Base-by-base conservation (phyloP, 2,329 filamentous ascomycete species). In the Colletotrichum tropicicola region DNA sequence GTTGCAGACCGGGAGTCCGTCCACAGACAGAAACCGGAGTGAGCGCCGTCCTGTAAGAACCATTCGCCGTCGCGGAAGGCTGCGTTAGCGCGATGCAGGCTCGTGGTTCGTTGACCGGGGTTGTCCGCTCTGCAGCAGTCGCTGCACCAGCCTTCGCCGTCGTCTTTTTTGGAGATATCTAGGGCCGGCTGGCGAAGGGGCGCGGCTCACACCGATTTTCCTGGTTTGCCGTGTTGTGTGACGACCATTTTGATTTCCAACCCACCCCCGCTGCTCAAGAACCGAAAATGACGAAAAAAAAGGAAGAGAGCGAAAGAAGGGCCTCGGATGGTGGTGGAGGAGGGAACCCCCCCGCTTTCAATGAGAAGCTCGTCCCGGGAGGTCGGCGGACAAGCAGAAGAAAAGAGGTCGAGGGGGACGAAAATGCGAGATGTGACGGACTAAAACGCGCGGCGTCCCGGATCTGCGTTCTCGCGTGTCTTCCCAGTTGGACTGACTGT, bases 1-100 rank as follows among this genome's bases (percentile, higher is more conserved):
- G 4, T 19, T 41, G 37, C 27, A 44, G 27, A 13, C 17, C 21
- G 37, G 17, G 52, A 55, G 21, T 39, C 9, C 5, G 32, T 27
- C n/a, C 17, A 25, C 19, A 28, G 15, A 12, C 32, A 7, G 44
- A 39, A 17, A 43, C 19, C 7, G 13, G 44, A 7, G 55, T 28
- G 23, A 12, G 44, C 35, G 55, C 35, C 25, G 19, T 19, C 28
- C 21, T 30, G 37, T n/a, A 32, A 9, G 28, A 32, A 10, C 21
- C 6, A 28, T 17, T 28, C 37, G 25, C 17, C 43, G 44, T 54
- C 60, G 25, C 55, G 39, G 39, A 64, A 60, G 8, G 41, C 60
- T 48, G 55, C 55, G 25, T 47, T 59, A 59, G 55, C 35, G 57
- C 32, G 49, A 55, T 43, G 55, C 41, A 35, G 32, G 30, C n/a